These are phyloP conservation scores for Leccinum huronense DNA, from an alignment of 1,284 basidiomycete genomes.

Conservation along the genomic window DNA sequence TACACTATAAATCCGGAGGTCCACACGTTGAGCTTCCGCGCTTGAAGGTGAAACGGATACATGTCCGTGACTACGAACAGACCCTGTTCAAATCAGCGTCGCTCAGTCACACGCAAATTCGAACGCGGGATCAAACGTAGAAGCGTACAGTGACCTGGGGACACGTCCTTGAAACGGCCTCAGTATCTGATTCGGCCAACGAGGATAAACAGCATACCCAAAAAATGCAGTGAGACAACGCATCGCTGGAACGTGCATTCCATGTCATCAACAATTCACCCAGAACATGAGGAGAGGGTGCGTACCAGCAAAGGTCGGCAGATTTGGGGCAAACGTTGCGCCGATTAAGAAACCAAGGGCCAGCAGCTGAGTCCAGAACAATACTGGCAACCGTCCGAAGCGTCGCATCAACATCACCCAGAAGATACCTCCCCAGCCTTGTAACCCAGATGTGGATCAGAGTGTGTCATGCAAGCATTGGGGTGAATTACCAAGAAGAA, in stretches of 20 bases:
- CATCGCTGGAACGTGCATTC: constrained; percentile 46
- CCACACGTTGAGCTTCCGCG: constrained; percentile 73
- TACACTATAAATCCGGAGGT: constrained; percentile 67
- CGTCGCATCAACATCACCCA: constrained; percentile 55
- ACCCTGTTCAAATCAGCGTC: constrained; percentile 41
- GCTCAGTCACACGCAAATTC: constrained; percentile 1
- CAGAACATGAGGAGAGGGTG: not conserved
- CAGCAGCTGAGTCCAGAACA: constrained; percentile 59
- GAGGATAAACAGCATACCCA: constrained; percentile 42
- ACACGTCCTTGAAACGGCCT: constrained; percentile 44
- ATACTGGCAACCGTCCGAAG: constrained; percentile 55
- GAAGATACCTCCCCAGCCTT: constrained; percentile 56
- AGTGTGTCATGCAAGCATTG: not conserved
- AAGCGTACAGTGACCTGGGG: constrained; percentile 65
- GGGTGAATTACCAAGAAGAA: constrained; percentile 46
- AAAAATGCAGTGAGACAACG: constrained; percentile 71
- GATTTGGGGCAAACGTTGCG: constrained; percentile 51
- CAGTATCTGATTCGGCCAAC: constrained; percentile 15
- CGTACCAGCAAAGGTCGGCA: constrained; percentile 47
- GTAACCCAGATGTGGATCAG: constrained; percentile 7
- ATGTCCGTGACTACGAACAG: constrained; percentile 66
- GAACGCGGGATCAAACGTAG: not conserved
- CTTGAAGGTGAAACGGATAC: constrained; percentile 74
- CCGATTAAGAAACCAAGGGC: constrained; percentile 50
- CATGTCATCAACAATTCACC: not conserved